Base-by-base conservation (phyloP, 768 basidiomycete genomes). In the Tulasnella sp. region DNA sequence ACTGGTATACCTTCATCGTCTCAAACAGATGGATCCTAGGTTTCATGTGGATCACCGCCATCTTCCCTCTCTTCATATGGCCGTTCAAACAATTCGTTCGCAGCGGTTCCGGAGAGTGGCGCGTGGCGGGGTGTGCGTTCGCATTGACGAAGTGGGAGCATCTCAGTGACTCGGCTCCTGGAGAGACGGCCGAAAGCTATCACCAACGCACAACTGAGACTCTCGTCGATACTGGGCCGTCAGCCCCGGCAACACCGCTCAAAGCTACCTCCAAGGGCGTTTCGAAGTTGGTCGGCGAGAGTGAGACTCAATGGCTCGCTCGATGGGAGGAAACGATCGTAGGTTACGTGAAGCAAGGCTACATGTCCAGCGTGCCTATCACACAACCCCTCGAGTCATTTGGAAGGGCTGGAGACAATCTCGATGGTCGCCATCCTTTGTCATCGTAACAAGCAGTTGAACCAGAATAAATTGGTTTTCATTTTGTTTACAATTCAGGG, bases 241-340 rank as follows among this genome's bases (percentile, higher is more conserved):
- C 53, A 3, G 38, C 65, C 11, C 31, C 49, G 24, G 54, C 49
- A 3, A 31, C 59, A 17, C 15, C 31, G 9, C 53, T 69, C 29
- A 63, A 62, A 42, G 56, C 63, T 57, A 78, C 73, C 49, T 68
- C 62, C 29, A 55, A n/a, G 62, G 65, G 60, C 60, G 69, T 64
- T 41, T 68, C 49, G 73, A 72, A 62, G 71, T 72, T 65, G 63
- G 66, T 80, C 1, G 89, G 88, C 4, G 65, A 80, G 58, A 75
- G 75, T 60, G 90, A 91, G 69, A 83, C 81, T 8, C 79, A 84
- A 62, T 92, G 88, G 88, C 84, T 89, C 68, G 77, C 75, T 67
- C 73, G 73, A 54, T 91, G 89, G 87, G 85, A 90, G 65, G 74
- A 73, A 24, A 74, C 80, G 1, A 87, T 92, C 55, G 73, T 73